Base-by-base conservation (phyloP, 2,329 filamentous ascomycete species). In the Arthroderma uncinatum region DNA sequence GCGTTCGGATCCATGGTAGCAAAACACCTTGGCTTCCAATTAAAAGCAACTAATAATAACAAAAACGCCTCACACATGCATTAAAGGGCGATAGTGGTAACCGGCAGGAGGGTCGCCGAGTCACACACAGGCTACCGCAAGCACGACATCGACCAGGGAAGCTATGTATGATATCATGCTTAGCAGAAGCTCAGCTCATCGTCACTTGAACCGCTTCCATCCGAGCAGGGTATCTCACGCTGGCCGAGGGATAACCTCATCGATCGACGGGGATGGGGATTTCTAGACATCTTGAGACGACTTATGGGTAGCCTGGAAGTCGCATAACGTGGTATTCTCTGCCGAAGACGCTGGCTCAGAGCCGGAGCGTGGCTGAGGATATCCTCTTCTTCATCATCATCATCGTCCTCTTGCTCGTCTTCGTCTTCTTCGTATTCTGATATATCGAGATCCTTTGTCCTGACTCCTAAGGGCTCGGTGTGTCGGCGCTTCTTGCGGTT, bases 181-280 rank as follows among this genome's bases (percentile, higher is more conserved):
- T 33, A 53, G n/a, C 30, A 39, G 56, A 61, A 58, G 50, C 59
- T 61, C 44, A 61, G 37, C 53, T 61, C 59, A 30, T 61, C 59
- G 4, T 61, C 59, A 53, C 57, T 59, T 10, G 55, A 57, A 25
- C 33, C 28, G 12, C 48, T 23, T 23, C 25, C 12, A 19, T 57
- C 34, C 1, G 48, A 55, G 14, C 53, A 47, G 14, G 47, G 53
- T n/a, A 59, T 53, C n/a, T 55, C 48, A 2, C 33, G 16, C 30
- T 56, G n/a, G 8, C 4, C 19, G 30, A 56, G 19, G 12, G 54
- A 52, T 25, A 48, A n/a, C n/a, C 40, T 23, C 9, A 12, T 44
- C 12, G 53, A 55, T 10, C 37, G 40, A 40, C n/a, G 40, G 14
- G 28, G 53, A 37, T 14, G 47, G 10, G n/a, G 4, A 14, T 16